These are phyloP conservation scores for Phytopythium helicoides DNA, from an alignment of 352 stramenopile species.

Conservation along the genomic window DNA sequence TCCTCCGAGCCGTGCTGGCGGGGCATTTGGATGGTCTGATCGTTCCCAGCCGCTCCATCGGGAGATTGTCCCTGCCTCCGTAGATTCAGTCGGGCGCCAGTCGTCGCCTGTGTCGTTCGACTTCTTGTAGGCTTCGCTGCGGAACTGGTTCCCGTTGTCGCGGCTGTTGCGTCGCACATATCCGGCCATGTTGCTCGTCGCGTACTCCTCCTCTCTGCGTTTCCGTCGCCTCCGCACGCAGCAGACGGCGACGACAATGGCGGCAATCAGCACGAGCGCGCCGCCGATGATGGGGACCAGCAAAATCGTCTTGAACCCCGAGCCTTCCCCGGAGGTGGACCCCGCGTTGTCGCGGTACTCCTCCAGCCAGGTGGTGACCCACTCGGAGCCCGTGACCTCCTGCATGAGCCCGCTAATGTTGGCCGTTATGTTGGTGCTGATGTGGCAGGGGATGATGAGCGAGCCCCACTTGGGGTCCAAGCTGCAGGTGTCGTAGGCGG, in stretches of 20 bases:
- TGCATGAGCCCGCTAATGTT: slow-evolving; percentile 10
- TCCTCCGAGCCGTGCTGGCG: not conserved
- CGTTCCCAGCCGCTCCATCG: slow-evolving; percentile 1
- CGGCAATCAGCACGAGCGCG: slow-evolving; percentile 8
- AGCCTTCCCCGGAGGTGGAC: not conserved
- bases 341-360: not conserved
- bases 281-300: slow-evolving; percentile 17
- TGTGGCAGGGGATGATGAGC: slow-evolving; percentile 32
- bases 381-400: slow-evolving; percentile 5
- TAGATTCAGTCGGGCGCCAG: not conserved
- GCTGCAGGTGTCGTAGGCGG: slow-evolving; percentile 17
- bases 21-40: not conserved
- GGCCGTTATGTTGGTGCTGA: slow-evolving; percentile 8
- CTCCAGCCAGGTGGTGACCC: slow-evolving; percentile 27
- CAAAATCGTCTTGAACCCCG: slow-evolving; percentile 7
- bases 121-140: no score
- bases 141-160: no score
- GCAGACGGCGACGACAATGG: slow-evolving; percentile 9
- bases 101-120: not conserved
- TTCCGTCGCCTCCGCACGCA: slow-evolving; percentile 11
- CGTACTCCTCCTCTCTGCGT: not conserved
- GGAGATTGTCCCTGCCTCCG: not conserved
- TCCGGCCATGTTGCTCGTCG: no score
- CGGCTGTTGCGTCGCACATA: no score
- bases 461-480: slow-evolving; percentile 14